Evolutionary conservation across 75 land plant genomes (phyloP).

Genomic region (Chamaecyparis obtusa): DNA sequence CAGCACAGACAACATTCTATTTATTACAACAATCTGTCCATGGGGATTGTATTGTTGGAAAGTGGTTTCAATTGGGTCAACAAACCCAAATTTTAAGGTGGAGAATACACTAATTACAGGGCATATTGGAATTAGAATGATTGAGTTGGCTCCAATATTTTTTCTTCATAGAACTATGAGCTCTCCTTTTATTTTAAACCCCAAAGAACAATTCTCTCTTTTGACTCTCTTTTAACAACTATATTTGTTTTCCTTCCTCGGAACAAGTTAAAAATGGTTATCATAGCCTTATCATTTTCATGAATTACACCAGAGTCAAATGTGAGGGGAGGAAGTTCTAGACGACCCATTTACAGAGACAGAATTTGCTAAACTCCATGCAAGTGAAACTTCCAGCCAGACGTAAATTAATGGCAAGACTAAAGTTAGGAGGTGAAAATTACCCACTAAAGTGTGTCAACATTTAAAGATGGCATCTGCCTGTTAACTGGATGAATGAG

Average conservation of each 20-base stretch:
- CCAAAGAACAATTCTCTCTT: background rate
- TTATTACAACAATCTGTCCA: background rate
- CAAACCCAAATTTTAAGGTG: background rate
- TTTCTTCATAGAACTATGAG: background rate
- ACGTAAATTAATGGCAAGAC: background rate
- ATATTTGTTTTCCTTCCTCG: background rate
- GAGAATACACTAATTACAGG: background rate
- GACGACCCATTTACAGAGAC: background rate
- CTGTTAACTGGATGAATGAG: background rate
- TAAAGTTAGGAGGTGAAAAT: background rate
- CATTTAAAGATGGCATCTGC: background rate
- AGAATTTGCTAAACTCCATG: background rate
- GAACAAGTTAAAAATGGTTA: background rate
- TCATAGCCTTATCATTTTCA: background rate
- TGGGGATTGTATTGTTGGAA: background rate
- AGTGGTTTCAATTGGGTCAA: background rate
- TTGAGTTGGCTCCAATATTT: background rate
- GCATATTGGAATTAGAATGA: slow-evolving; percentile 1
- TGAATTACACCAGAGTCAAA: background rate
- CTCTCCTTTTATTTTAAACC: background rate
- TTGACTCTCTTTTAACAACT: background rate
- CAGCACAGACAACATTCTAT: background rate
- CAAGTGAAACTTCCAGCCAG: background rate
- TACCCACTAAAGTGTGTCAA: background rate
- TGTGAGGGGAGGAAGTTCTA: background rate